Conservation (phyloP, 805 yeast genomes). For the Cyberlindnera nakhonratchasimensis region DNA sequence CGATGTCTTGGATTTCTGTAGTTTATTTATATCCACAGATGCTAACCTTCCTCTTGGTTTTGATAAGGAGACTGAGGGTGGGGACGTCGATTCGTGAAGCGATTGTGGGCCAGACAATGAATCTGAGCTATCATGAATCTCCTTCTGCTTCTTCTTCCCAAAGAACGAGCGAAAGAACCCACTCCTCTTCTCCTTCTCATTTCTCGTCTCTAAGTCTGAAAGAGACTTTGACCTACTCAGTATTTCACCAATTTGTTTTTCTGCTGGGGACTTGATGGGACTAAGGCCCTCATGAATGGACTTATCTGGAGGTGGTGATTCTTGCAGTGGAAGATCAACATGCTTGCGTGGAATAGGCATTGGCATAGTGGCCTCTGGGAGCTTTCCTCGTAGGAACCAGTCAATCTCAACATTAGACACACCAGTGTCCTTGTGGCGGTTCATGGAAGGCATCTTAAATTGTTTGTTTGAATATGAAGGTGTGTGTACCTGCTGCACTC, state of each 20-base stretch:
- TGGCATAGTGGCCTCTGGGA: constrained; percentile 16
- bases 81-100: neutral
- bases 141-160: constrained; percentile 25
- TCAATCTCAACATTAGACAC: constrained; percentile 44
- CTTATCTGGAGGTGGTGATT: constrained; percentile 4
- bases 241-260: constrained; percentile 15
- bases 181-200: constrained; percentile 26
- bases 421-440: constrained; percentile 20
- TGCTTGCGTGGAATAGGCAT: constrained; percentile 10
- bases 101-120: neutral
- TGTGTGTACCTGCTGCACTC: too few species aligned
- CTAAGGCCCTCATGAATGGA: constrained; percentile 13
- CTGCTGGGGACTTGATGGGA: neutral
- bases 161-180: constrained; percentile 38
- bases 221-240: constrained; percentile 31
- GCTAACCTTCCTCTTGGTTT: neutral
- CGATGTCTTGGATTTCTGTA: constrained; percentile 20
- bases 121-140: constrained; percentile 8
- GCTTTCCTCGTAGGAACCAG: constrained; percentile 44
- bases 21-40: neutral
- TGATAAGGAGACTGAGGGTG: neutral
- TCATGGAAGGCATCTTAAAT: neutral
- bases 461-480: neutral
- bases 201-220: constrained; percentile 22
- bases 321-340: constrained; percentile 2